Evolutionary conservation across 2,329 filamentous ascomycete species (phyloP), one percentile per base, ranked within the genome.

Genomic region (Ciborinia camelliae): DNA sequence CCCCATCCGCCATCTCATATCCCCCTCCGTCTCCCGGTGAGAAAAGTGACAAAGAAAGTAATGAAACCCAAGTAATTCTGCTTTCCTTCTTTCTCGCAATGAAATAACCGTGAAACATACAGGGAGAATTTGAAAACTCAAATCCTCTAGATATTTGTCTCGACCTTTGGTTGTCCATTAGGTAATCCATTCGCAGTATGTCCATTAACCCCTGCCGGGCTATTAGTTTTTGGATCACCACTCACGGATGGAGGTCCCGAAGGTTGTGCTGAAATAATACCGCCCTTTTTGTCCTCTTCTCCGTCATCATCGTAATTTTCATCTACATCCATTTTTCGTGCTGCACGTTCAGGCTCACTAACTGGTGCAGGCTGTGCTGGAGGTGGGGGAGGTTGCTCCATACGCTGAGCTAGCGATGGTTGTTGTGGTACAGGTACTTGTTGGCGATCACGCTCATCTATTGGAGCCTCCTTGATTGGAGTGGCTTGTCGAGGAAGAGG

Each of bases 301-400:
- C 86, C 91, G 65, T 93, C 94, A 73, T 98, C 94, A 75, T 98
- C 94, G 73, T 99, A 98, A 75, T 98, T 90, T 76, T 99, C 95
- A 71, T 99, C 93, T 26, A 98, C 91, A 8, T 98, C 94, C 86
- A 99, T 96, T 77, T 96, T 96, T 28, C 95, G 85, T 26, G 92
- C 92, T 41, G 95, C 92, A 62, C 87, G 81, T 76, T 90, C 87
- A 12, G 92, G 91, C 78, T 98, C 94, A 65, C 87, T 88, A 23
- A 82, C 77, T 26, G 82, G 79, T 2, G 82, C 77, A 35, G 84
- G 77, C 47, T 74, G 73, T 4, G 77, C 78, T 39, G 80, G 71
- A 37, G 68, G 72, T 4, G 77, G 78, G 32, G 80, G 72, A 39
- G 68, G 68, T 28, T 71, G 70, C 9, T 72, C 70, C 48, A 69